These are phyloP conservation scores for Chlorokybus atmophyticus DNA, from an alignment of 139 green algal genomes.

Conservation along the genomic window DNA sequence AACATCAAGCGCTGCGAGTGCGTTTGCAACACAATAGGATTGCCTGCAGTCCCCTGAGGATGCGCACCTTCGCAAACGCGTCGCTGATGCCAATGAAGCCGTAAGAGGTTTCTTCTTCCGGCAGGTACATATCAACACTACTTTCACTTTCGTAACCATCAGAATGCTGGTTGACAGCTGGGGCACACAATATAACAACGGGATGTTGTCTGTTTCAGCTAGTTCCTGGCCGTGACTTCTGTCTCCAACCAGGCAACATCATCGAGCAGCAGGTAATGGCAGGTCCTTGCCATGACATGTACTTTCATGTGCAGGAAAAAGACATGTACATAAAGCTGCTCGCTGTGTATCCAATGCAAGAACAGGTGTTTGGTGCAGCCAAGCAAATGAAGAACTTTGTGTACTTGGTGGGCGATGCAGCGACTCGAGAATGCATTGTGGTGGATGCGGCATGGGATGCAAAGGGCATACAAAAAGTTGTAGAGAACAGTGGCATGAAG, in stretches of 20 bases:
- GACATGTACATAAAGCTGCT: neutral
- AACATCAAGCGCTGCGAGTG: too few relatives aligned
- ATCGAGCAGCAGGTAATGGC: constrained; percentile 1
- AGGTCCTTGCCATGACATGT: too few relatives aligned
- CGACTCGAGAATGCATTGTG: constrained; percentile 22
- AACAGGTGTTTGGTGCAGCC: constrained; percentile 20
- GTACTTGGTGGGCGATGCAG: constrained; percentile 30
- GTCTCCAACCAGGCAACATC: neutral
- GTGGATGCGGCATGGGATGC: constrained; percentile 34
- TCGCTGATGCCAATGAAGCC: neutral
- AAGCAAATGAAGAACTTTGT: constrained; percentile 35
- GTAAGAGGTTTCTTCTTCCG: neutral
- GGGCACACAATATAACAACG: too few relatives aligned
- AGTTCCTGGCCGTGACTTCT: neutral
- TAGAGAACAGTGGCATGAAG: constrained; percentile 13
- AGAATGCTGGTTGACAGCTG: too few relatives aligned
- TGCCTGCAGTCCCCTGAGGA: neutral
- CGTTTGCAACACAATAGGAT: neutral
- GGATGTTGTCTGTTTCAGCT: too few relatives aligned
- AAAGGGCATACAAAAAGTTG: neutral
- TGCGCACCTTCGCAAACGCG: neutral
- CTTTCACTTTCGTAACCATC: too few relatives aligned
- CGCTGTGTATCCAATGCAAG: neutral
- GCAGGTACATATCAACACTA: too few relatives aligned
- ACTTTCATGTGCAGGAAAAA: neutral